Evolutionary conservation across 2,329 filamentous ascomycete species (phyloP), one percentile per base, ranked within the genome.

Genomic region (Rhynchosporium secalis): DNA sequence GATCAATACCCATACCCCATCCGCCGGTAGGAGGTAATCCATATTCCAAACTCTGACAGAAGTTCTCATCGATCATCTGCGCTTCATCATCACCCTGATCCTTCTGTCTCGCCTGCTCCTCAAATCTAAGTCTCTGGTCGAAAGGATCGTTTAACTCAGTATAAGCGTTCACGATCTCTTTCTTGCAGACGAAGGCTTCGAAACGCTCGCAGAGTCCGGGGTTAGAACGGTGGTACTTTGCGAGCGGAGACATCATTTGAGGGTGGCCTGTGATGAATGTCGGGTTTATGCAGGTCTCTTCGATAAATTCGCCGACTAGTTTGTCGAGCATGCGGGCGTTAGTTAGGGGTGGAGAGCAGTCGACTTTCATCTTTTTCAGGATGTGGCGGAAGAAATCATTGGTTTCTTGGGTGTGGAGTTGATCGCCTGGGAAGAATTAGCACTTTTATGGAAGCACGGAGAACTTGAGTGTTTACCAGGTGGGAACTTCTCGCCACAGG

Each of bases 131-230:
- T 65, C 95, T 86, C 81, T 99, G 95, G 77, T 97, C 93, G 72
- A 96, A 94, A 61, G 94, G 92, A 73, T 97, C 91, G 82, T 96
- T 96, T 84, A 99, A 88, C 86, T 99, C 95, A 45, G 94, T 98
- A 80, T 97, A 82, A 5, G 93, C 93, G 74, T 99, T 98, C 73
- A 89, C 89, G 70, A 98, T 97, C 76, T 98, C 94, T 85, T 95
- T 96, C 83, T 92, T 96, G 82, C 89, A 92, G 51, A 97, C 95
- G 70, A 99, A 99, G 10, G 91, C 93, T 79, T 99, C 95, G 77
- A 98, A 98, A 60, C 95, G 90, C 81, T 99, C 95, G 76, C 92
- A 97, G 40, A 99, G 85, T 72, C 94, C 95, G 58, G 88, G 84
- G 66, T 86, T 85, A 52, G 82, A 79, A 68, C 95, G 90, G 78